Base-by-base conservation (phyloP, 306 rosid species). In the Quercus bicolor region DNA sequence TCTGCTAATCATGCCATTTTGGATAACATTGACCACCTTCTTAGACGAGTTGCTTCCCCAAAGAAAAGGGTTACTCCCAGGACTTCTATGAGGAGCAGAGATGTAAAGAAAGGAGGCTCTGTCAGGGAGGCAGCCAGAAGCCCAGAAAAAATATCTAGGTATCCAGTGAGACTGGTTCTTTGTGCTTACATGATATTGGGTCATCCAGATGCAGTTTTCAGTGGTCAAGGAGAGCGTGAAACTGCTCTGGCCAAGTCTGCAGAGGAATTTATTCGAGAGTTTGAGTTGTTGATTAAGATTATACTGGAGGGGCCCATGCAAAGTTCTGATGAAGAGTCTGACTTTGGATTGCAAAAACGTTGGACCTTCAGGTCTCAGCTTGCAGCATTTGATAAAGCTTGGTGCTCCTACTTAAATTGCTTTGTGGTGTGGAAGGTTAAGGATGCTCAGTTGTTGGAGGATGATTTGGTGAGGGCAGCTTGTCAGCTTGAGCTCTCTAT, bases 401-500 rank as follows among this genome's bases (percentile, higher is more conserved):
- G 98, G 98, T 95, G 98, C 87, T 82, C 89, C 19, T 95, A 95
- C 86, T 80, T 95, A 80, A 91, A 91, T 83, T 89, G 91, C 85
- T 95, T 95, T 75, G 98, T 90, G 75, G 82, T 76, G 3, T 95
- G 98, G 98, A 95, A 95, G 90, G 94, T 88, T 76, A 91, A 90
- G 84, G 98, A 93, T 90, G 98, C 98, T 29, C 90, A 80, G 72
- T 83, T 79, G 16, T 74, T 95, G 81, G 98, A 92, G 83, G 93
- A 86, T n/a, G 98, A 95, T 86, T 84, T 95, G 82, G 97, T 95
- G 81, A 89, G 92, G 87, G 98, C 98, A 80, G 98, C 97, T 69
- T 95, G 98, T 85, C 98, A 95, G 75, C 88, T 95, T 73, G 98
- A 95, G 83, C 90, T 93, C 75, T 95, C 98, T 65, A 95, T 95